Evolutionary conservation across 2,329 filamentous ascomycete genomes (phyloP), one percentile per base, ranked within the genome.

Genomic region (Penicillium nordicum): DNA sequence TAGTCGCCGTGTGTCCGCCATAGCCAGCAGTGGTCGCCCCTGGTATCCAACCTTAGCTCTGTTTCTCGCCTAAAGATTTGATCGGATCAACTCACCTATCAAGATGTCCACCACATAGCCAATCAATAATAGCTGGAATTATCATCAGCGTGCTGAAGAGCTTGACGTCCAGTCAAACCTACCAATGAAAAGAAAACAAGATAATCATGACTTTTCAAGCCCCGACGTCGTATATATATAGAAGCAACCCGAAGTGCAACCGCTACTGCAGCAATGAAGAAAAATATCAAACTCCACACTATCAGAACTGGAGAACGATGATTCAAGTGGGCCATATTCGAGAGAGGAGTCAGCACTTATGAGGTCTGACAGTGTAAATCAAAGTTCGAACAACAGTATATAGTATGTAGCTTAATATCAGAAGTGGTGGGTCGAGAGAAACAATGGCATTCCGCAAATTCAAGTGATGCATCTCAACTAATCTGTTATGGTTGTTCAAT

Each of bases 31-130:
- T 47, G 5, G 44, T 56, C 6, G 53, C 48, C 1, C 53, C 53
- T 56, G 14, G 14, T 23, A 9, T 23, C 23, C 23, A 11, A 10
- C 2, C 3, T 47, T 29, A 36, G 16, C 11, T 4, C 5, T 9
- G 12, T 11, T 16, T 30, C 2, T 3, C n/a, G 18, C 25, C 9
- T 16, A 27, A 1, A 5, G 6, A 12, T 12, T 21, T 1, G 11
- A n/a, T 18, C 3, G 3, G 4, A 25, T 34, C 16, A 3, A 42
- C 42, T 29, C 21, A 47, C 53, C 53, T 10, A 52, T 32, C 9
- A 56, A 7, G n/a, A 56, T 38, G 7, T 56, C 53, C n/a, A 27
- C 38, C 21, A 56, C 48, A 34, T 56, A 56, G 18, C 48, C 53
- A 2, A 42, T 45, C 21, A 55, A 25, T 32, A 47, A 14, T 2